Evolutionary conservation across 192 early-diverging fungal genomes (phyloP).

Genomic region (Coemansia sp.): DNA sequence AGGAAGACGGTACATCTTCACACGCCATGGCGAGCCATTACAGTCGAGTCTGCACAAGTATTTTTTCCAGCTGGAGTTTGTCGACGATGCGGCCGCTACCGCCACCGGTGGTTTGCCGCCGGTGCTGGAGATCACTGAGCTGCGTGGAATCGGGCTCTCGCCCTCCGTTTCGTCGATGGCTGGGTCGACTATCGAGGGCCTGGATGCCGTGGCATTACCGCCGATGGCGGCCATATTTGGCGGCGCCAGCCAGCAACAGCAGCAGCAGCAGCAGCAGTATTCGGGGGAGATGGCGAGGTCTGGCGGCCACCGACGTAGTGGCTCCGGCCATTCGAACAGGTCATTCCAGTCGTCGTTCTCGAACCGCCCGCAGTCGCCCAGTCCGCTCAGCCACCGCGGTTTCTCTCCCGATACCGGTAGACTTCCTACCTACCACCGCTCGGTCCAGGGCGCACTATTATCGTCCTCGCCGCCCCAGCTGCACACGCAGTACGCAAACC

Average conservation of each 20-base stretch:
- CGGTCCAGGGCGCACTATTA: not conserved
- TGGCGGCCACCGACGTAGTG: constrained; percentile 18
- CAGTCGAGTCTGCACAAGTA: constrained; percentile 55
- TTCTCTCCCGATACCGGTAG: not conserved
- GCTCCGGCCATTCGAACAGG: constrained; percentile 12
- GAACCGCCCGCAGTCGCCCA: constrained; percentile 17
- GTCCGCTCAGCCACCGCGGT: constrained; percentile 2
- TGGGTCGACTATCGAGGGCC: constrained; percentile 49
- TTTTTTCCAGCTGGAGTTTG: constrained; percentile 53
- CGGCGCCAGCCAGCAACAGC: not conserved
- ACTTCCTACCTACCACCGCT: not conserved
- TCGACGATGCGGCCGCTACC: constrained; percentile 13
- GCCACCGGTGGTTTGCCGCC: not conserved
- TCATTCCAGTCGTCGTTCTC: constrained; percentile 9
- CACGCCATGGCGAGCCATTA: constrained; percentile 46
- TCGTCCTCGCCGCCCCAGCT: not conserved
- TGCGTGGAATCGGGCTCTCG: constrained; percentile 30
- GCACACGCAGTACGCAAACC: not conserved
- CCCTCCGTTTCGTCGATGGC: constrained; percentile 41
- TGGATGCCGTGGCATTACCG: constrained; percentile 44
- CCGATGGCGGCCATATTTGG: constrained; percentile 30
- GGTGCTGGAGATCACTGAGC: constrained; percentile 42
- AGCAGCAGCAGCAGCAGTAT: not conserved
- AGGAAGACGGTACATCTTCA: constrained; percentile 52
- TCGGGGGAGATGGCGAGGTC: not conserved